phyloP scores from a whole-genome alignment of 164 flowering plant species.

The Pachysandra terminalis region DNA sequence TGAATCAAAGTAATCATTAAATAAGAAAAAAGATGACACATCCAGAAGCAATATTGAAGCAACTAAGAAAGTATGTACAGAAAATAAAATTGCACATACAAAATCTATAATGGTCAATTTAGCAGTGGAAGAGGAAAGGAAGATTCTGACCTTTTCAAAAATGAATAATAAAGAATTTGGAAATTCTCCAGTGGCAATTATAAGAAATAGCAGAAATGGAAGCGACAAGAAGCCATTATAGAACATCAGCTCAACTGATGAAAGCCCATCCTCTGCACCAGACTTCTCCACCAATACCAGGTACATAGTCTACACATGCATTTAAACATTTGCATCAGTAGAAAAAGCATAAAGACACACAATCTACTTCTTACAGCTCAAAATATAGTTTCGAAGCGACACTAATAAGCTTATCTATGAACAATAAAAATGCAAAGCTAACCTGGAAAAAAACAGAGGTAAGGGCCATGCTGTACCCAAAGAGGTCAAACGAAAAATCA shows the following conservation, averaged over 20 bases:
- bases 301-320: slow-evolving; percentile 83
- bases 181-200: slow-evolving; percentile 83
- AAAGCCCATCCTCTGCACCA: slow-evolving; percentile 97
- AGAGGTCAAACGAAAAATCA: slow-evolving; percentile 91
- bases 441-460: slow-evolving; percentile 98
- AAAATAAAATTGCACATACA: not conserved
- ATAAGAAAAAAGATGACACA: not conserved
- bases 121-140: not conserved
- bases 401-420: not conserved
- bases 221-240: slow-evolving; percentile 83
- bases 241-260: slow-evolving; percentile 92
- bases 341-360: slow-evolving; percentile 7
- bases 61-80: not conserved
- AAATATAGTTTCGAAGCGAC: not conserved
- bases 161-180: slow-evolving; percentile 69
- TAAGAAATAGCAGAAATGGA: slow-evolving; percentile 72
- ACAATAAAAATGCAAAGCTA: not conserved
- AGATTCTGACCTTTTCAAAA: slow-evolving; percentile 68
- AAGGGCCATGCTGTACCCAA: slow-evolving; percentile 93
- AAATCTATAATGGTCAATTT: not conserved
- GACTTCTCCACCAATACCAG: slow-evolving; percentile 93
- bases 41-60: too few relatives aligned
- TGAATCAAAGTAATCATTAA: not conserved
- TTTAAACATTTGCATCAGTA: slow-evolving; percentile 7
- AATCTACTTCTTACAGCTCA: not conserved